phyloP scores from a whole-genome alignment of 805 yeast genomes.

The Candida taoyuanica region DNA sequence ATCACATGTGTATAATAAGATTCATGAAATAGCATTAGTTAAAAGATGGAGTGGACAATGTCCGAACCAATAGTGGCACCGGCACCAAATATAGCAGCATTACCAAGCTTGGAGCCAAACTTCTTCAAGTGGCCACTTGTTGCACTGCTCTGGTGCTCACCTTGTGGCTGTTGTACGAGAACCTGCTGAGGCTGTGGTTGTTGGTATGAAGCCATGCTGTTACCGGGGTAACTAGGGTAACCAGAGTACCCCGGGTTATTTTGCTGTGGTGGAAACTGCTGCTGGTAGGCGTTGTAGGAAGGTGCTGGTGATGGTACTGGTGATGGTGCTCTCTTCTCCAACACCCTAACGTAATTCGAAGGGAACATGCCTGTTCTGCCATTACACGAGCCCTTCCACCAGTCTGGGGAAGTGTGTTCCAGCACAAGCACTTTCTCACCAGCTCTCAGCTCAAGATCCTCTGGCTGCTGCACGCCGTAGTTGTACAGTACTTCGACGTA shows the following conservation, averaged over 20 bases:
- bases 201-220: no score
- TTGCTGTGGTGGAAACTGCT: slow-evolving; percentile 39
- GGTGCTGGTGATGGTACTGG: slow-evolving; percentile 11
- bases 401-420: slow-evolving; percentile 74
- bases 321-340: slow-evolving; percentile 8
- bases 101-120: slow-evolving; percentile 77
- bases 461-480: slow-evolving; percentile 68
- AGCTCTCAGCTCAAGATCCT: slow-evolving; percentile 57
- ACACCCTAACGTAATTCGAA: slow-evolving; percentile 64
- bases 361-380: slow-evolving; percentile 82
- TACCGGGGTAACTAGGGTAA: slow-evolving; percentile 20
- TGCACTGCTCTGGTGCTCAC: slow-evolving; percentile 31
- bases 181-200: slow-evolving; percentile 7
- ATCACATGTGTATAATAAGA: background rate
- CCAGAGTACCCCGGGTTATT: slow-evolving; percentile 32
- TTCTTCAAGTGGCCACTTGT: slow-evolving; percentile 50
- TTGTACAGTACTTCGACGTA: slow-evolving; percentile 69
- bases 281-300: slow-evolving; percentile 18
- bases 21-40: slow-evolving; percentile 10
- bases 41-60: slow-evolving; percentile 68
- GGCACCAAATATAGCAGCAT: slow-evolving; percentile 94
- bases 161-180: slow-evolving; percentile 30
- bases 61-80: slow-evolving; percentile 93
- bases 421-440: slow-evolving; percentile 70
- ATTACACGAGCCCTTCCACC: slow-evolving; percentile 81